Evolutionary conservation across 1,284 basidiomycete species (phyloP).

Genomic region (Cryptococcus sp.): DNA sequence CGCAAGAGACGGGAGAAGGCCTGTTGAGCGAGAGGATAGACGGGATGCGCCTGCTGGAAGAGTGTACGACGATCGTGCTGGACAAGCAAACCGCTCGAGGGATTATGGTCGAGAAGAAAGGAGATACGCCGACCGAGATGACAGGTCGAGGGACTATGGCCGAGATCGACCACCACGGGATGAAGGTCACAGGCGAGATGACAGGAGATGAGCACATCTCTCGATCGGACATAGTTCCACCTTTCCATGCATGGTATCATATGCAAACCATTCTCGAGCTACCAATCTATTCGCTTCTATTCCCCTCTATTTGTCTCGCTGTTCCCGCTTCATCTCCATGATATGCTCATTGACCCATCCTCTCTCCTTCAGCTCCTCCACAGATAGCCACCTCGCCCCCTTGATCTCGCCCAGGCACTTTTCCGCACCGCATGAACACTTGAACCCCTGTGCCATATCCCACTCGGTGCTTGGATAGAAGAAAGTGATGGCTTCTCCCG

Average conservation of each 20-base stretch:
- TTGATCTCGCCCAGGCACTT: constrained; percentile 47
- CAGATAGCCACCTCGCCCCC: constrained; percentile 46
- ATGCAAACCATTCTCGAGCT: no score
- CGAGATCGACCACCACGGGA: no score
- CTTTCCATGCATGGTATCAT: no score
- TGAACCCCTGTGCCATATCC: constrained; percentile 63
- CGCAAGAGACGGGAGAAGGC: no score
- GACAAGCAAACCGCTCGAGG: neutral
- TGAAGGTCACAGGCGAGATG: no score
- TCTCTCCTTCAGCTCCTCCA: constrained; percentile 38
- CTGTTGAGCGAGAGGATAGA: no score
- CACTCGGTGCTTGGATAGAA: constrained; percentile 68
- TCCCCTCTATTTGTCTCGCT: no score
- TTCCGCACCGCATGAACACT: constrained; percentile 53
- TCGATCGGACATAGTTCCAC: no score
- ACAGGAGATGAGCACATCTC: no score
- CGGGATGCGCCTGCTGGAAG: no score
- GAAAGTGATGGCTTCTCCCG: constrained; percentile 53
- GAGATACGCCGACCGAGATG: no score
- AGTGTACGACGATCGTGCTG: neutral
- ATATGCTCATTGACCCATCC: constrained; percentile 45
- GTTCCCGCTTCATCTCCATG: constrained; percentile 31
- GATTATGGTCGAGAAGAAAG: neutral
- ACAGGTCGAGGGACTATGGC: no score
- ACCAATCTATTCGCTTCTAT: neutral